Conservation (phyloP, 176 grass and related monocot genomes). For the Carex cristatella region DNA sequence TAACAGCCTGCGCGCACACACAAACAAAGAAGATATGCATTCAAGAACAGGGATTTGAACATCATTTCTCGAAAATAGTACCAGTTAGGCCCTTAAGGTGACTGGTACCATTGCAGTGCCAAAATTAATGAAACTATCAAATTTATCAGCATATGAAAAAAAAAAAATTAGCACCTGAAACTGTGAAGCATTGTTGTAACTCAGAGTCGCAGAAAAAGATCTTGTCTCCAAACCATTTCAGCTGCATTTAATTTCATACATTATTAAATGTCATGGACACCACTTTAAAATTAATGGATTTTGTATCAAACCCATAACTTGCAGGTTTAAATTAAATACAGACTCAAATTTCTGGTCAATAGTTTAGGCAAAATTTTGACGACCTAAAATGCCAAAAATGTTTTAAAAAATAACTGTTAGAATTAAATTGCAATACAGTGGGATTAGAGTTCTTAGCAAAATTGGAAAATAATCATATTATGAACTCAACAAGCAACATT, state of each 20-base stretch:
- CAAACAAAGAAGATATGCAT: not conserved
- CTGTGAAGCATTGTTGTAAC: conserved; percentile 85
- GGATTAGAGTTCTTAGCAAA: too few species aligned
- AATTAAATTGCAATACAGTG: too few species aligned
- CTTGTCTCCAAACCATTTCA: conserved; percentile 82
- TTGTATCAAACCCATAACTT: too few species aligned
- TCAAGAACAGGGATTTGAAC: not conserved
- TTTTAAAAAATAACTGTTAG: too few species aligned
- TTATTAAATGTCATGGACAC: not conserved
- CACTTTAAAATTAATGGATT: not conserved
- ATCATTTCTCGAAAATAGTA: not conserved
- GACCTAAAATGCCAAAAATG: too few species aligned
- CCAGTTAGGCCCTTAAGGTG: not conserved
- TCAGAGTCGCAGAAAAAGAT: conserved; percentile 88
- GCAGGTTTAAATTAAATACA: too few species aligned
- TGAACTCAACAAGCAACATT: too few species aligned
- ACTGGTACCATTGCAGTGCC: not conserved
- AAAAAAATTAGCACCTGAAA: conserved; percentile 48
- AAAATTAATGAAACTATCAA: not conserved
- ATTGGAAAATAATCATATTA: too few species aligned
- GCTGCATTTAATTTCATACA: conserved; percentile 52
- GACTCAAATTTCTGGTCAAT: too few species aligned
- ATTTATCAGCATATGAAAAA: not conserved
- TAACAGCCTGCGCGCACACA: conserved; percentile 44
- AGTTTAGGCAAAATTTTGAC: too few species aligned